These are phyloP conservation scores for Melastoma candidum DNA, from an alignment of 441 rosid species.

Conservation along the genomic window DNA sequence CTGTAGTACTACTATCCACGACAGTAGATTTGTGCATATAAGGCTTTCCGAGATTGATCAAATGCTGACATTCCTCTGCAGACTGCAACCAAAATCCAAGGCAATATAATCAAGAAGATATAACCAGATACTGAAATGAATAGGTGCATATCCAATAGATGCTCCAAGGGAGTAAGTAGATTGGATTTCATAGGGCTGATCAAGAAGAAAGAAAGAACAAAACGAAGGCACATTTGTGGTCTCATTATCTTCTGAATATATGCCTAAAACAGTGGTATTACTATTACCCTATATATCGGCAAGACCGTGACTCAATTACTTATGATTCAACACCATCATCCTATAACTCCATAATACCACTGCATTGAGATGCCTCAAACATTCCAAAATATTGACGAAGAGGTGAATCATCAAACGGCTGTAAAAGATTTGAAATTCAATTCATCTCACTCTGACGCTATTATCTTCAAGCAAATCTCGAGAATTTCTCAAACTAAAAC, in stretches of 20 bases:
- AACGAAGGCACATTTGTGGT: no score
- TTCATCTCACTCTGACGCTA: no score
- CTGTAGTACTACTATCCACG: slow-evolving; percentile 71
- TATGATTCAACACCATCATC: not conserved
- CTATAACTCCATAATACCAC: no score
- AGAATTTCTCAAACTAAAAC: not conserved
- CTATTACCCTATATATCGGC: not conserved
- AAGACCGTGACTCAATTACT: not conserved
- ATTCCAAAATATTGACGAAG: no score
- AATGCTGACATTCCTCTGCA: slow-evolving; percentile 68
- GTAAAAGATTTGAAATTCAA: no score
- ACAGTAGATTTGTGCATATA: slow-evolving; percentile 77
- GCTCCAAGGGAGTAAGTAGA: no score
- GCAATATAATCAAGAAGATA: no score
- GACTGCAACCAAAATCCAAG: slow-evolving; percentile 28
- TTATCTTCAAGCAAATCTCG: not conserved
- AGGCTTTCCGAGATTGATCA: slow-evolving; percentile 71
- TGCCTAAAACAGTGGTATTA: no score
- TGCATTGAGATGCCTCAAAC: no score
- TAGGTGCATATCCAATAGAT: not conserved
- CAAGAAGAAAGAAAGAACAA: not conserved
- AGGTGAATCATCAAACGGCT: no score
- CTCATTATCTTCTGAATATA: no score
- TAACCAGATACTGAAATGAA: not conserved
- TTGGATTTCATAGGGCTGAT: not conserved